These are phyloP conservation scores for Globisporangium cylindrosporum DNA, from an alignment of 352 stramenopile genomes.

Conservation along the genomic window DNA sequence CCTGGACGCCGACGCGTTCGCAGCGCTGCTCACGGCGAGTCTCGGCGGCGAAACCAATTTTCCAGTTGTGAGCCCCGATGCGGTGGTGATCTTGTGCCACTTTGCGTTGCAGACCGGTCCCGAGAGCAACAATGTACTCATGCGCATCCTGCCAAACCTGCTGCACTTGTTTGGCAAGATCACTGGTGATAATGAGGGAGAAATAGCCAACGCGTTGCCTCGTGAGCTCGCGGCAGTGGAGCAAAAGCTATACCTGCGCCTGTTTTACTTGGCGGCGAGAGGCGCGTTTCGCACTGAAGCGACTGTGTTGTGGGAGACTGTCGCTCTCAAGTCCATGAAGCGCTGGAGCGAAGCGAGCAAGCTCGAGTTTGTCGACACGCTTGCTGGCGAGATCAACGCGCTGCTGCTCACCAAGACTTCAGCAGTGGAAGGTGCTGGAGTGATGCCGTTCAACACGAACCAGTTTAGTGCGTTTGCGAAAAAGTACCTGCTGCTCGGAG, in stretches of 20 bases:
- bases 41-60: slow-evolving; percentile 39
- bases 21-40: slow-evolving; percentile 44
- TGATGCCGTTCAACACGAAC: slow-evolving; percentile 41
- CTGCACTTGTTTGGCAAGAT: slow-evolving; percentile 59
- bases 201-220: slow-evolving; percentile 22
- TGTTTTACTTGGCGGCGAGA: slow-evolving; percentile 59
- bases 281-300: slow-evolving; percentile 53
- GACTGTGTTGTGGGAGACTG: slow-evolving; percentile 41
- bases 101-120: slow-evolving; percentile 46
- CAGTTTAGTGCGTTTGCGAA: slow-evolving; percentile 49
- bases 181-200: background rate
- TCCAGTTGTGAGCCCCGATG: slow-evolving; percentile 64
- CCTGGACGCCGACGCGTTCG: slow-evolving; percentile 47
- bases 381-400: slow-evolving; percentile 52
- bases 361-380: slow-evolving; percentile 38
- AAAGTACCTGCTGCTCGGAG: slow-evolving; percentile 43
- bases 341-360: slow-evolving; percentile 38
- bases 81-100: slow-evolving; percentile 70
- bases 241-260: slow-evolving; percentile 43
- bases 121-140: slow-evolving; percentile 39
- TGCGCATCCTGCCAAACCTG: slow-evolving; percentile 60
- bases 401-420: slow-evolving; percentile 35
- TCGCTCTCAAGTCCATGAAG: slow-evolving; percentile 32
- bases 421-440: background rate
- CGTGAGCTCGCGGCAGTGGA: slow-evolving; percentile 55